Percentiles rank a stretch among this genome's conserved stretches.
These are phyloP conservation scores for Coemansia sp. DNA, from an alignment of 192 early-diverging fungal species.

Conservation along the genomic window DNA sequence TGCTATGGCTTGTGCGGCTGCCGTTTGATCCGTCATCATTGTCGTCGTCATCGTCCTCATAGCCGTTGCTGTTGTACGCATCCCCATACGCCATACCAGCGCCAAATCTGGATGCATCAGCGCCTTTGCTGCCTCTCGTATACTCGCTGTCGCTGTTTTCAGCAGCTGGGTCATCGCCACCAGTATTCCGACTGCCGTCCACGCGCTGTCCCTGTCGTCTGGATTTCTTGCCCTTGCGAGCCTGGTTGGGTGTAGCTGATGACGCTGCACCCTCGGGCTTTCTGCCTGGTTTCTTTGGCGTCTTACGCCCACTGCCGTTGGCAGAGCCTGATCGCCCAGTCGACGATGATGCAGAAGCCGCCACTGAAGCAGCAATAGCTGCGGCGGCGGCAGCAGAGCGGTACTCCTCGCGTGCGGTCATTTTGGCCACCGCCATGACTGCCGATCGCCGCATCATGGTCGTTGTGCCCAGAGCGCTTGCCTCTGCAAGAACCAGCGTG, in stretches of 20 bases:
- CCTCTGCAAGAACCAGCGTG: slow-evolving; percentile 42
- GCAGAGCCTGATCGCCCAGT: not conserved
- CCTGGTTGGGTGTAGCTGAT: not conserved
- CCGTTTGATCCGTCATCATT: not conserved
- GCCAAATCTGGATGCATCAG: not conserved
- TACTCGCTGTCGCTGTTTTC: slow-evolving; percentile 1
- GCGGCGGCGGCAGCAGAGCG: slow-evolving; percentile 33
- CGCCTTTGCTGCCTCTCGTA: not conserved
- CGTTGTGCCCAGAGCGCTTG: slow-evolving; percentile 35
- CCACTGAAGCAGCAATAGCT: slow-evolving; percentile 43
- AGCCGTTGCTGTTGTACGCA: not conserved
- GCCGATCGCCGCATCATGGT: slow-evolving; percentile 54
- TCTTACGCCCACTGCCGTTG: slow-evolving; percentile 5
- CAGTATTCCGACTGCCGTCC: not conserved
- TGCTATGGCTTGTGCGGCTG: not conserved
- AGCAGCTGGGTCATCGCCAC: not conserved
- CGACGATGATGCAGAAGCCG: slow-evolving; percentile 17
- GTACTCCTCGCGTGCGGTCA: slow-evolving; percentile 49
- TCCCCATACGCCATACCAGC: slow-evolving; percentile 2
- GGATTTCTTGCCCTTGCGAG: not conserved
- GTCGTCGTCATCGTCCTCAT: slow-evolving; percentile 5
- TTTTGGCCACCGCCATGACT: slow-evolving; percentile 51
- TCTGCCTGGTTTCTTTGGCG: slow-evolving; percentile 4
- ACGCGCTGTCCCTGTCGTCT: not conserved
- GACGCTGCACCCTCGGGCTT: not conserved